phyloP scores from a whole-genome alignment of 352 stramenopile genomes.

The Pythium guiyangense region DNA sequence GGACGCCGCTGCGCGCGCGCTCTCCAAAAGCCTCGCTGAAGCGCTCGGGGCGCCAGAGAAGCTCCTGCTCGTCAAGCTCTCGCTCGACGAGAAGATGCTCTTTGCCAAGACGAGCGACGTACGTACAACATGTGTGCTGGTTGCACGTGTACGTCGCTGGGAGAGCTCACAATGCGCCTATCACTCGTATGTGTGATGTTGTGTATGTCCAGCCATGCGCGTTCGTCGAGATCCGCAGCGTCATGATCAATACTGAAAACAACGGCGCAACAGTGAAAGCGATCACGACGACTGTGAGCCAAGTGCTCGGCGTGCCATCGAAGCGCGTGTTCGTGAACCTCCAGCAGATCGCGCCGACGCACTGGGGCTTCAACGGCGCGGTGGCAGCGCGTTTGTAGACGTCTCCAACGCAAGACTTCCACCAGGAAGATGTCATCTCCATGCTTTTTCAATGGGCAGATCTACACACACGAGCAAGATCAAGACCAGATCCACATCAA shows the following conservation, averaged over 20 bases:
- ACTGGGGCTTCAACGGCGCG: slow-evolving; percentile 4
- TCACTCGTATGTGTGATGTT: too few relatives aligned
- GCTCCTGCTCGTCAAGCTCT: slow-evolving; percentile 36
- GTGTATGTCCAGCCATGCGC: slow-evolving; percentile 25
- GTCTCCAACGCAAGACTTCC: too few relatives aligned
- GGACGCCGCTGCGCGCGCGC: slow-evolving; percentile 18
- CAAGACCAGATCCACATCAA: too few relatives aligned
- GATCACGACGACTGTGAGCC: slow-evolving; percentile 17
- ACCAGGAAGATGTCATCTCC: too few relatives aligned
- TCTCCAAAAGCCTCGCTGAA: slow-evolving; percentile 35
- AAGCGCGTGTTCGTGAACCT: slow-evolving; percentile 6
- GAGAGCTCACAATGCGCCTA: neutral
- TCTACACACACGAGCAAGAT: too few relatives aligned
- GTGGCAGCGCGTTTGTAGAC: neutral
- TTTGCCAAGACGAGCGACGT: slow-evolving; percentile 26
- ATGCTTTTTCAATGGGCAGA: too few relatives aligned
- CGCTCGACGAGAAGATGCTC: slow-evolving; percentile 29
- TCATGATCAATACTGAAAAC: slow-evolving; percentile 25
- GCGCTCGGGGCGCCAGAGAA: slow-evolving; percentile 30
- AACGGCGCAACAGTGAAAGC: slow-evolving; percentile 25
- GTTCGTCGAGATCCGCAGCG: slow-evolving; percentile 31
- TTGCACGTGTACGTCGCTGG: neutral
- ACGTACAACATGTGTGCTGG: neutral
- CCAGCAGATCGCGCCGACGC: slow-evolving; percentile 3
- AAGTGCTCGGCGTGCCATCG: neutral